Evolutionary conservation across 306 rosid species (phyloP).

Genomic region (Pachyrhizus erosus): DNA sequence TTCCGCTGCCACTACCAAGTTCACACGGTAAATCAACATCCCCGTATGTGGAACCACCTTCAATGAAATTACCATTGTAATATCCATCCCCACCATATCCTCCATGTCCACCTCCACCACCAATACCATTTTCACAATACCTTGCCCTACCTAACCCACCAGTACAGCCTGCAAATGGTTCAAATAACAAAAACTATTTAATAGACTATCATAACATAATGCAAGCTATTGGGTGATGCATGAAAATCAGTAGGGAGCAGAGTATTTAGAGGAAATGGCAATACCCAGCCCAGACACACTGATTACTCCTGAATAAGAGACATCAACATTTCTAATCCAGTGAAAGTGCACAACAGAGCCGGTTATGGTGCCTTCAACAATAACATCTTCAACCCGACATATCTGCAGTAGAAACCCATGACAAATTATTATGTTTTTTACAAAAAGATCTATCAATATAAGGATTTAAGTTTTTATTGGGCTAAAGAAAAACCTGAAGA

Average conservation of each 20-base stretch:
- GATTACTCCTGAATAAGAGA: constrained; percentile 67
- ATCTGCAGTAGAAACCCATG: constrained; percentile 65
- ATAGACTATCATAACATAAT: constrained; percentile 30
- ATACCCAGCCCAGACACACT: constrained; percentile 91
- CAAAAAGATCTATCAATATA: constrained; percentile 42
- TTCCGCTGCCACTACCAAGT: constrained; percentile 99
- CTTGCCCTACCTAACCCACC: constrained; percentile 89
- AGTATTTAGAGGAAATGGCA: constrained; percentile 41
- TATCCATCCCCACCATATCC: constrained; percentile 97
- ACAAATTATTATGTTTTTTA: constrained; percentile 44
- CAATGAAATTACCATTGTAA: constrained; percentile 75
- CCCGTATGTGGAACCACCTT: constrained; percentile 86
- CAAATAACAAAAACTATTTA: constrained; percentile 39
- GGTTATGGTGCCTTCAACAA: constrained; percentile 73
- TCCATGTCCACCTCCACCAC: constrained; percentile 97
- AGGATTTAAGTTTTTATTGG: constrained; percentile 49
- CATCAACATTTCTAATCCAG: constrained; percentile 74
- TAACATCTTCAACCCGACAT: constrained; percentile 89
- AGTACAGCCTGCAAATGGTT: constrained; percentile 71
- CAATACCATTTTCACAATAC: constrained; percentile 70
- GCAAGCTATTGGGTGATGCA: constrained; percentile 30
- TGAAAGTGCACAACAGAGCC: constrained; percentile 96
- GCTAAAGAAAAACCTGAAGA: constrained; percentile 81
- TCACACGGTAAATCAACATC: constrained; percentile 92
- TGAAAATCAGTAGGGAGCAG: constrained; percentile 13